Conservation (phyloP, 2,329 filamentous ascomycete genomes). For the Arthroderma sp. region DNA sequence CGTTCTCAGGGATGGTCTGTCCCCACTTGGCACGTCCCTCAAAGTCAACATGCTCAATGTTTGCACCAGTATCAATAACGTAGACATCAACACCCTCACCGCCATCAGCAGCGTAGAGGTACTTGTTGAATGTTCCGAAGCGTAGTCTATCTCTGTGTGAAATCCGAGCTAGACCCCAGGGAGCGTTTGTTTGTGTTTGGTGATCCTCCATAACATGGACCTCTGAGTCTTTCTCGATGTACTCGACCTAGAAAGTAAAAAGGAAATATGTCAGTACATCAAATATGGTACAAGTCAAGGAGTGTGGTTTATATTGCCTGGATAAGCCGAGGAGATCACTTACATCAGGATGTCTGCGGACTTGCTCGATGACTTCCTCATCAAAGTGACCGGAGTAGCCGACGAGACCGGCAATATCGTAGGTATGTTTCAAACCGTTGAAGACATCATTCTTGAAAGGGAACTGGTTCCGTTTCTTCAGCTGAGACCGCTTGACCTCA, state of each 20-base stretch:
- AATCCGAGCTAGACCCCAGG: conserved; percentile 98
- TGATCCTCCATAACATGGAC: conserved; percentile 61
- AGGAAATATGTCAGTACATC: neutral
- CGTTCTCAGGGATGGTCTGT: conserved; percentile 78
- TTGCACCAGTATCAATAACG: conserved; percentile 96
- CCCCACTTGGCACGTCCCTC: conserved; percentile 93
- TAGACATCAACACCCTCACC: conserved; percentile 98
- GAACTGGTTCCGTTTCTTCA: conserved; percentile 75
- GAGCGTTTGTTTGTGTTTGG: conserved; percentile 75
- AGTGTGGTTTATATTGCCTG: neutral
- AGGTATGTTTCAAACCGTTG: conserved; percentile 85
- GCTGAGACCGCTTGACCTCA: conserved; percentile 63
- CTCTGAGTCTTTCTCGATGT: conserved; percentile 86
- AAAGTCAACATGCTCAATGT: conserved; percentile 87
- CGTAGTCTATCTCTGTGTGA: conserved; percentile 79
- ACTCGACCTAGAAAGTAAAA: conserved; percentile 58
- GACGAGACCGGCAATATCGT: conserved; percentile 77
- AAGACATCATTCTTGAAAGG: conserved; percentile 56
- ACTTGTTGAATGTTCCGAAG: conserved; percentile 96
- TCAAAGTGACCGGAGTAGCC: conserved; percentile 97
- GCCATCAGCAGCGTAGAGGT: conserved; percentile 77
- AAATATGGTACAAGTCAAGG: neutral
- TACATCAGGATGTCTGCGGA: conserved; percentile 92
- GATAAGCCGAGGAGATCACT: conserved; percentile 36
- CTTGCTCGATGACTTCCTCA: conserved; percentile 80